Conservation (phyloP, 345 rosid genomes). For the Salix koriyanagi region DNA sequence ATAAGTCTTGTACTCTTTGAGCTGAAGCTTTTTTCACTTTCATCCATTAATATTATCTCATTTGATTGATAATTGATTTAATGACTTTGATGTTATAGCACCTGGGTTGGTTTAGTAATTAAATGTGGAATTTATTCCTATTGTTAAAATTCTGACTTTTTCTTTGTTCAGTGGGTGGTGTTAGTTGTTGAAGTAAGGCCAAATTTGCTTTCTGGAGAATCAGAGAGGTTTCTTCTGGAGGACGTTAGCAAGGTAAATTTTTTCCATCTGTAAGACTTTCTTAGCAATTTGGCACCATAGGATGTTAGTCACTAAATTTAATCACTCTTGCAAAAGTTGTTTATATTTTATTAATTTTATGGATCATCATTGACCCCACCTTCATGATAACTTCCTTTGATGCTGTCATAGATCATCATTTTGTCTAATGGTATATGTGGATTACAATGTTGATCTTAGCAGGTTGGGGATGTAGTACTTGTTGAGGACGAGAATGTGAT, state of each 20-base stretch:
- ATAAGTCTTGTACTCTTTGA: too few species aligned
- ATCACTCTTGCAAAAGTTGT: too few species aligned
- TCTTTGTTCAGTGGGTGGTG: conserved; percentile 57
- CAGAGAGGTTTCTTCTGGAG: conserved; percentile 65
- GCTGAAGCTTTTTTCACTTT: too few species aligned
- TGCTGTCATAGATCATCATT: not conserved
- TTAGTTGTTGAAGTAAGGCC: conserved; percentile 75
- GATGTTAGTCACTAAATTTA: too few species aligned
- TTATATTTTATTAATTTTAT: not conserved
- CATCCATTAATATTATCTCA: too few species aligned
- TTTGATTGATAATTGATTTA: too few species aligned
- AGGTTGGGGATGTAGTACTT: conserved; percentile 91
- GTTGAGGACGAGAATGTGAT: conserved; percentile 57
- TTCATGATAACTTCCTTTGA: not conserved
- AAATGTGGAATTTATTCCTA: not conserved
- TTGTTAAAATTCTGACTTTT: not conserved
- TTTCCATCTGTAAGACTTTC: not conserved
- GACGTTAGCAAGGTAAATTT: conserved; percentile 52
- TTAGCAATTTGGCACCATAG: too few species aligned
- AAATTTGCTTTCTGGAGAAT: conserved; percentile 75
- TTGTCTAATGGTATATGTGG: not conserved
- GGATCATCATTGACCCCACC: not conserved
- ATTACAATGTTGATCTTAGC: conserved; percentile 6
- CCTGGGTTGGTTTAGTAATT: not conserved
- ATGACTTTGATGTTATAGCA: too few species aligned